phyloP scores from a whole-genome alignment of 441 rosid genomes.

The Melastoma candidum region DNA sequence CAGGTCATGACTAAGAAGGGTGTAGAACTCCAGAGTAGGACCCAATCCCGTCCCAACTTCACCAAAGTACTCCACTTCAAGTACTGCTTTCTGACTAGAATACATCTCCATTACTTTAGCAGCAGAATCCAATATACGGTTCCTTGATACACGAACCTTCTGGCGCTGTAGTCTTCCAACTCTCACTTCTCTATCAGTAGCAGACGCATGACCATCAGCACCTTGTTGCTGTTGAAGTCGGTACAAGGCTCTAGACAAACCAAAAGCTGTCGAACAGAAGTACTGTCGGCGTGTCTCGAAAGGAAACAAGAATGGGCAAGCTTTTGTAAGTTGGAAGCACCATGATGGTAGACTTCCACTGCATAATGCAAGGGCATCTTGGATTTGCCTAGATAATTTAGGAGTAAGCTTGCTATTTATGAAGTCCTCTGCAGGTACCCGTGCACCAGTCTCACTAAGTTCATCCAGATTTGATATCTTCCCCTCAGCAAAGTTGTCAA shows the following conservation, averaged over 20 bases:
- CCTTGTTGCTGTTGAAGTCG: constrained; percentile 99
- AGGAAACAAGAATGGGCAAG: constrained; percentile 98
- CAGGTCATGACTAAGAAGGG: constrained; percentile 90
- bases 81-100: constrained; percentile 97
- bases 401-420: constrained; percentile 92
- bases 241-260: constrained; percentile 91
- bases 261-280: constrained; percentile 98
- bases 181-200: constrained; percentile 85
- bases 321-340: constrained; percentile 95
- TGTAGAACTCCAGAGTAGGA: constrained; percentile 97
- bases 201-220: constrained; percentile 86
- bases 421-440: constrained; percentile 78
- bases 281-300: constrained; percentile 96
- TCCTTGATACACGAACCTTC: constrained; percentile 98
- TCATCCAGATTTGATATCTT: constrained; percentile 45
- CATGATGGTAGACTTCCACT: constrained; percentile 98
- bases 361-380: constrained; percentile 98
- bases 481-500: constrained; percentile 72
- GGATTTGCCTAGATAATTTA: constrained; percentile 96
- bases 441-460: constrained; percentile 37
- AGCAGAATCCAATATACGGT: constrained; percentile 97
- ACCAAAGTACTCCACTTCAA: constrained; percentile 99
- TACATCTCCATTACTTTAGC: constrained; percentile 99
- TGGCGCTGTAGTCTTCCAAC: constrained; percentile 97
- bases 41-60: constrained; percentile 99